Conservation (phyloP, 306 rosid genomes). For the Cicer chorassanicum region DNA sequence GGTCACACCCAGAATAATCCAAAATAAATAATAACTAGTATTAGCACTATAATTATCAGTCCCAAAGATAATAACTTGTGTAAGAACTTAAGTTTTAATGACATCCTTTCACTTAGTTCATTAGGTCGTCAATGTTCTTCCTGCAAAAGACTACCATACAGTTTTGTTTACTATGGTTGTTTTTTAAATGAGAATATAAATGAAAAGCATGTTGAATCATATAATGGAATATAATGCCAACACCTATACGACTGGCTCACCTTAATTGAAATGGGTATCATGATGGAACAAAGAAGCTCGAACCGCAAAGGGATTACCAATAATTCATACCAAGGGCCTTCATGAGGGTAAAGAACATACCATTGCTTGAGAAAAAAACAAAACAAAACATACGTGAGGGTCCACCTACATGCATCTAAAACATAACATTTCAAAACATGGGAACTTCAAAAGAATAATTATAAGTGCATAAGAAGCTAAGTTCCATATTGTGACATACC, state of each 20-base stretch:
- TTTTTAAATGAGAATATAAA: conserved; percentile 35
- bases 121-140: conserved; percentile 32
- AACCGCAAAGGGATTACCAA: conserved; percentile 95
- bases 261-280: conserved; percentile 99
- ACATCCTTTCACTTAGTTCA: conserved; percentile 40
- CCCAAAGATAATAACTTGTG: neutral
- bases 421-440: conserved; percentile 42
- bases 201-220: conserved; percentile 35
- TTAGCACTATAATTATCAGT: conserved; percentile 1
- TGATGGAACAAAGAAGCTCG: conserved; percentile 97
- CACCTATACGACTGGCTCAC: conserved; percentile 54
- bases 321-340: conserved; percentile 95
- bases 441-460: conserved; percentile 37
- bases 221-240: conserved; percentile 26
- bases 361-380: conserved; percentile 64
- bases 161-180: conserved; percentile 15
- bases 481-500: conserved; percentile 54
- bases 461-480: conserved; percentile 37
- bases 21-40: conserved; percentile 29
- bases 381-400: conserved; percentile 9
- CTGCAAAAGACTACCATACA: conserved; percentile 31
- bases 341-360: conserved; percentile 88
- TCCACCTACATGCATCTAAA: conserved; percentile 38
- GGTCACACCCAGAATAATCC: conserved; percentile 35
- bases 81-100: conserved; percentile 31